A percentile compares a stretch with the other conserved stretches of the same genome.
Conservation (phyloP, 768 basidiomycete species). For the Boletus rex-veris region DNA sequence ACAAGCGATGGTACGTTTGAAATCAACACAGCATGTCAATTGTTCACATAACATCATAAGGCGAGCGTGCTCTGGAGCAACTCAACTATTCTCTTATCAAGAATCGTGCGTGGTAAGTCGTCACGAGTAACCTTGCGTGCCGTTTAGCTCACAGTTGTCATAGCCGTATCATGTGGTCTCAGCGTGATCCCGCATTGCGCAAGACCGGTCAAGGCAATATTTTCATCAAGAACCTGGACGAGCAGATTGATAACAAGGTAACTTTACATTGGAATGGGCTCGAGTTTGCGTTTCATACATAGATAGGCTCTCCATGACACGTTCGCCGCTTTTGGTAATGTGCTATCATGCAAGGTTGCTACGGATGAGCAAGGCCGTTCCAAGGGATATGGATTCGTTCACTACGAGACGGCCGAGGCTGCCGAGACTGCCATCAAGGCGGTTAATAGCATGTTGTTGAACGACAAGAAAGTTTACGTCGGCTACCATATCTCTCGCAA, state of each 20-base stretch:
- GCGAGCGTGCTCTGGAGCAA: slow-evolving; percentile 97
- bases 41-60: slow-evolving; percentile 36
- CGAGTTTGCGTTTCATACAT: background rate
- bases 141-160: slow-evolving; percentile 1
- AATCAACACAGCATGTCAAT: background rate
- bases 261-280: background rate
- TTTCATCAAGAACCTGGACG: slow-evolving; percentile 99
- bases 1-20: slow-evolving; percentile 73
- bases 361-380: slow-evolving; percentile 93
- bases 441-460: slow-evolving; percentile 98
- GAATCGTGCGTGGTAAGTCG: slow-evolving; percentile 86
- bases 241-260: slow-evolving; percentile 96
- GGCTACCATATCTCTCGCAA: slow-evolving; percentile 97
- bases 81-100: slow-evolving; percentile 99
- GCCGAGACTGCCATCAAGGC: slow-evolving; percentile 96
- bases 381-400: slow-evolving; percentile 98
- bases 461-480: slow-evolving; percentile 99
- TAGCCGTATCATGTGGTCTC: slow-evolving; percentile 99
- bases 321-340: slow-evolving; percentile 98
- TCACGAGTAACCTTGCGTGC: background rate
- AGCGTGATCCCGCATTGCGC: slow-evolving; percentile 98
- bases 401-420: slow-evolving; percentile 97
- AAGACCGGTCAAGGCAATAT: slow-evolving; percentile 99
- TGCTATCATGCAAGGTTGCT: slow-evolving; percentile 98
- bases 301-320: slow-evolving; percentile 95